Base-by-base conservation (phyloP, 2,329 filamentous ascomycete genomes). In the Proliferodiscus dingleyae region DNA sequence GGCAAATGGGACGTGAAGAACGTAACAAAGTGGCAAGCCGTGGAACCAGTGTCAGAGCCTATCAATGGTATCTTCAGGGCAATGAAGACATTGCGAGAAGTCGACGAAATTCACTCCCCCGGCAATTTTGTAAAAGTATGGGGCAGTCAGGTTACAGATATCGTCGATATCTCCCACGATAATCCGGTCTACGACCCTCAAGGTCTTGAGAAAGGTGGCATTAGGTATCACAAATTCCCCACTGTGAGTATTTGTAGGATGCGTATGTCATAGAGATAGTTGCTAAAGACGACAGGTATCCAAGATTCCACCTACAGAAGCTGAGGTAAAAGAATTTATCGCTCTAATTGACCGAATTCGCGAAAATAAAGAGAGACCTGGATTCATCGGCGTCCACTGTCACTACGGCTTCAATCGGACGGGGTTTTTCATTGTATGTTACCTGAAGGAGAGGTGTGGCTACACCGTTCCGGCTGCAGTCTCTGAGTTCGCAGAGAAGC, bases 1-100 rank as follows among this genome's bases (percentile, higher is more conserved):
- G 90, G 90, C 3, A 97, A 97, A 68, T 97, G 91, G 91, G 91
- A 96, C 61, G 89, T 97, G 55, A 97, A 97, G 69, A 97, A 97
- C 60, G 74, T 96, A 9, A 81, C 78, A 48, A 97, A 97, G 63
- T 97, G 91, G 91, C 78, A 87, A 64, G 81, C 80, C 15, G 85
- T 94, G 1, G 67, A 71, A 1, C 86, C 89, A 0, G 87, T 95
- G 1, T 94, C 87, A 0, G 74, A 77, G 1, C 81, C 84, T 3
- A 93, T 97, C 49, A 87, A 78, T 0, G 80, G 80, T 11, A 72
- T 89, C 4, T 96, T 96, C 63, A 81, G 87, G 21, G 90, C 89
- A 2, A 85, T 96, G 76, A 96, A 97, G 68, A 97, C 93, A 0
- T 75, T 97, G 16, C 81, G 91, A 26, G 89, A 96, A 65, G 86